Conservation (phyloP, 2,329 filamentous ascomycete species). For the Tolypocladium pustulatum region DNA sequence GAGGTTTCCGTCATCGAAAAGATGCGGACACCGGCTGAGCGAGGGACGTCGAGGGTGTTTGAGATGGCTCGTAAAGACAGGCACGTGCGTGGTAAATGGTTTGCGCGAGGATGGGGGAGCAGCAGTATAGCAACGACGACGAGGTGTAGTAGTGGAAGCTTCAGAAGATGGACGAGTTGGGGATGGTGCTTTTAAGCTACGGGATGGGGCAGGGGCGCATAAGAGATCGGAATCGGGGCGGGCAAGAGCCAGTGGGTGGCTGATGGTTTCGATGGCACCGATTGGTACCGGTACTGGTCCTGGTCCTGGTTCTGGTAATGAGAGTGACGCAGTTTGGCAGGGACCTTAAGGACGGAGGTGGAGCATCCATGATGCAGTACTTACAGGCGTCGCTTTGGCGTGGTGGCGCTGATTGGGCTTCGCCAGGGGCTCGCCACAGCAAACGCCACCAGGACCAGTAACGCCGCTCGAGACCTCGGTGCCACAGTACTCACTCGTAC, state of each 20-base stretch:
- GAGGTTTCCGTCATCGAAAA: conserved; percentile 54
- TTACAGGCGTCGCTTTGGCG: background rate
- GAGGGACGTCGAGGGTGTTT: background rate
- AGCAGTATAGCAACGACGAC: background rate
- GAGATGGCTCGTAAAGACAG: background rate
- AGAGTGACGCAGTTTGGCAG: too few species aligned
- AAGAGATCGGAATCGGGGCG: background rate
- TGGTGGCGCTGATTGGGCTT: background rate
- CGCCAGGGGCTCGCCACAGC: background rate
- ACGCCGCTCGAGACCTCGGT: background rate
- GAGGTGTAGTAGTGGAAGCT: background rate
- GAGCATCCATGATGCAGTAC: too few species aligned
- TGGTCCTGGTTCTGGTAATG: too few species aligned
- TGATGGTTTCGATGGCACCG: background rate
- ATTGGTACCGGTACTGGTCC: too few species aligned
- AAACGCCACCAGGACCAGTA: background rate
- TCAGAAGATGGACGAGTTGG: background rate
- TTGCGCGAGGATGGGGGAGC: background rate
- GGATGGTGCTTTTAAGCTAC: background rate
- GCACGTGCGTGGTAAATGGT: background rate
- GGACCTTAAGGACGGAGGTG: too few species aligned
- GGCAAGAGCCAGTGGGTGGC: background rate
- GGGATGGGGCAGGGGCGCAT: background rate
- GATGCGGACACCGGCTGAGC: conserved; percentile 9
- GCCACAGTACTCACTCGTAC: background rate